Conservation (phyloP, 352 stramenopile genomes). For the Phytophthora fragariaefolia region DNA sequence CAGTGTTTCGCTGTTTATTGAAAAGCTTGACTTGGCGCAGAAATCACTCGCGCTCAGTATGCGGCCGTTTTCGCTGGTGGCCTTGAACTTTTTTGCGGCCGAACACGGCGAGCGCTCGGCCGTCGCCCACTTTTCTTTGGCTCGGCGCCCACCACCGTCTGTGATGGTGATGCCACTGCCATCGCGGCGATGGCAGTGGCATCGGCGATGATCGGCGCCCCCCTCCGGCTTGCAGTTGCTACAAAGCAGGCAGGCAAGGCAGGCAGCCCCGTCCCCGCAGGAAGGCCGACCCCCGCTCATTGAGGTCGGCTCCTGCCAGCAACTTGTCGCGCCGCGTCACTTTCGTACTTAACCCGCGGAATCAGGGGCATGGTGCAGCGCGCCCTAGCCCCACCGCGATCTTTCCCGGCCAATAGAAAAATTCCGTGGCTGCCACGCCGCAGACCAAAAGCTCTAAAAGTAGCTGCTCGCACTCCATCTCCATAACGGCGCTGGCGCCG, state of each 20-base stretch:
- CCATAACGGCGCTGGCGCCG: not conserved
- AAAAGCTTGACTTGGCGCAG: not conserved
- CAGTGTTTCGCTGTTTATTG: conserved; percentile 16
- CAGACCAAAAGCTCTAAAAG: not conserved
- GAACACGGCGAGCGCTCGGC: conserved; percentile 12
- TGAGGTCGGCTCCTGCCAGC: not conserved
- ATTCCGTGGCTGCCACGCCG: conserved; percentile 30
- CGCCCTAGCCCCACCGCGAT: conserved; percentile 19
- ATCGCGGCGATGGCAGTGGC: not conserved
- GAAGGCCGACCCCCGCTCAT: too few species aligned
- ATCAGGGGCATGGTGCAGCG: conserved; percentile 18
- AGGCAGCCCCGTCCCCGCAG: too few species aligned
- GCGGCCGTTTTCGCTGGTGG: not conserved
- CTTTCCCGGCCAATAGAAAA: conserved; percentile 38
- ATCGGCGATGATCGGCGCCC: too few species aligned
- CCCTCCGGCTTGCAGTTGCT: too few species aligned
- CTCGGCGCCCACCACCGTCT: not conserved
- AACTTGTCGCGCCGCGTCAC: not conserved
- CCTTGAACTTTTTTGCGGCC: conserved; percentile 26
- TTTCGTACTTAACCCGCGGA: not conserved
- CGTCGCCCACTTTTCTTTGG: conserved; percentile 17
- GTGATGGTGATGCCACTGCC: too few species aligned
- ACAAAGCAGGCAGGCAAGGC: too few species aligned
- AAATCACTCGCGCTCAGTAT: conserved; percentile 19
- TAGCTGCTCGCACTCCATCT: not conserved